Conservation (phyloP, 2,329 filamentous ascomycete genomes). For the Ascochyta lentis region DNA sequence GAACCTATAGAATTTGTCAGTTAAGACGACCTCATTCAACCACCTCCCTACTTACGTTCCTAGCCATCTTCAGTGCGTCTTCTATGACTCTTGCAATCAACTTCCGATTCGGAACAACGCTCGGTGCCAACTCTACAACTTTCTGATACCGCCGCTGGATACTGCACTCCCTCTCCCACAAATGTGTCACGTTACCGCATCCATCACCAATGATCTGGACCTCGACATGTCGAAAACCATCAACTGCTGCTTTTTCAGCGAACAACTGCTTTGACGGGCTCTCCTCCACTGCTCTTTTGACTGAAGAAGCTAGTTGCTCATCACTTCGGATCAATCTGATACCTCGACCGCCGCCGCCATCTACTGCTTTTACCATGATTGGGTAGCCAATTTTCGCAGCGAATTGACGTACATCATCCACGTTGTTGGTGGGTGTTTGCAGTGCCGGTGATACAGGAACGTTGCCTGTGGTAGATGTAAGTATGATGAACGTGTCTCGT, state of each 20-base stretch:
- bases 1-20: constrained; percentile 46
- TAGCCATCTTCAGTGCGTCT: constrained; percentile 61
- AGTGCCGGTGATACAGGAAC: constrained; percentile 62
- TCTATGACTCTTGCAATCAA: constrained; percentile 60
- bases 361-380: constrained; percentile 69
- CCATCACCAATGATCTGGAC: constrained; percentile 67
- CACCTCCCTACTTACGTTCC: constrained; percentile 42
- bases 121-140: constrained; percentile 65
- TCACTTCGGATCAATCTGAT: constrained; percentile 61
- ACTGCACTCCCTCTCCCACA: constrained; percentile 68
- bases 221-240: constrained; percentile 67
- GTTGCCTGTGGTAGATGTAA: constrained; percentile 33
- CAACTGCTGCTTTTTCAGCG: constrained; percentile 67
- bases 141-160: constrained; percentile 68
- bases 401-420: constrained; percentile 60
- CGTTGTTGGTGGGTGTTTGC: constrained; percentile 50
- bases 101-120: constrained; percentile 55
- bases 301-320: constrained; percentile 54
- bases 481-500: neutral
- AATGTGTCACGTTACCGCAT: constrained; percentile 58
- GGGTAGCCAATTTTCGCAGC: constrained; percentile 63
- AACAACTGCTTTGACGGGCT: constrained; percentile 65
- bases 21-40: rapidly evolving
- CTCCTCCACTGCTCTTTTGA: constrained; percentile 62
- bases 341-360: constrained; percentile 67